Conservation (phyloP, 108 stramenopile genomes). For the Cylindrotheca closterium region DNA sequence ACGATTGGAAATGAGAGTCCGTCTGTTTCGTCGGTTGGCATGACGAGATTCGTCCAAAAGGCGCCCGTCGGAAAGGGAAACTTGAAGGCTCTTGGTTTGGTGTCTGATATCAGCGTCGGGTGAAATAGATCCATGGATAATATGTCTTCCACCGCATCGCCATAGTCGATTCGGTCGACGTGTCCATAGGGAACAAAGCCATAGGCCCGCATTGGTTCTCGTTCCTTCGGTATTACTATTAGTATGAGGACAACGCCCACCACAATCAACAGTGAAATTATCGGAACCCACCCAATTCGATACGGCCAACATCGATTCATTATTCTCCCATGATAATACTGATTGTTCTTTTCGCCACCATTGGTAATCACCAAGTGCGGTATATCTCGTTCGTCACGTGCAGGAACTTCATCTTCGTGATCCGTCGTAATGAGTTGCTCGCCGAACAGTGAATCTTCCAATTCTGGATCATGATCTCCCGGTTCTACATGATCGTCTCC, state of each 20-base stretch:
- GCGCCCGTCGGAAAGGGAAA: conserved; percentile 87
- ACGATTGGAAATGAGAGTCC: conserved; percentile 76
- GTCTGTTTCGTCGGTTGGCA: conserved; percentile 41
- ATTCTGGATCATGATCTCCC: conserved; percentile 8
- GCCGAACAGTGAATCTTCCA: conserved; percentile 43
- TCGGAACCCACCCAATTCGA: conserved; percentile 6
- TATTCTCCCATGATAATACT: too few relatives aligned
- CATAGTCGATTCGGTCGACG: conserved; percentile 59
- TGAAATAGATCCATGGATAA: conserved; percentile 63
- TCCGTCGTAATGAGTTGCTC: conserved; percentile 40
- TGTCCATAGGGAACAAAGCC: conserved; percentile 43
- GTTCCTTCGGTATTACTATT: conserved; percentile 16
- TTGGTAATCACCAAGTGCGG: conserved; percentile 30
- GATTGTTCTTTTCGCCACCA: neutral
- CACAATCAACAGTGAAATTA: conserved; percentile 13
- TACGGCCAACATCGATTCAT: neutral
- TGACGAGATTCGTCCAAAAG: conserved; percentile 87
- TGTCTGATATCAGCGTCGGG: conserved; percentile 48
- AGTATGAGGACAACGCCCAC: conserved; percentile 6
- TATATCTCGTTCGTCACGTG: conserved; percentile 12
- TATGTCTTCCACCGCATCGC: conserved; percentile 62
- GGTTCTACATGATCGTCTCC: conserved; percentile 5
- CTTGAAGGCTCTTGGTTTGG: conserved; percentile 17
- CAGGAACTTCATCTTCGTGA: conserved; percentile 32
- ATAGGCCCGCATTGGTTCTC: conserved; percentile 10